These are phyloP conservation scores for Aureobasidium pullulans DNA, from an alignment of 2,329 filamentous ascomycete genomes.

Conservation along the genomic window DNA sequence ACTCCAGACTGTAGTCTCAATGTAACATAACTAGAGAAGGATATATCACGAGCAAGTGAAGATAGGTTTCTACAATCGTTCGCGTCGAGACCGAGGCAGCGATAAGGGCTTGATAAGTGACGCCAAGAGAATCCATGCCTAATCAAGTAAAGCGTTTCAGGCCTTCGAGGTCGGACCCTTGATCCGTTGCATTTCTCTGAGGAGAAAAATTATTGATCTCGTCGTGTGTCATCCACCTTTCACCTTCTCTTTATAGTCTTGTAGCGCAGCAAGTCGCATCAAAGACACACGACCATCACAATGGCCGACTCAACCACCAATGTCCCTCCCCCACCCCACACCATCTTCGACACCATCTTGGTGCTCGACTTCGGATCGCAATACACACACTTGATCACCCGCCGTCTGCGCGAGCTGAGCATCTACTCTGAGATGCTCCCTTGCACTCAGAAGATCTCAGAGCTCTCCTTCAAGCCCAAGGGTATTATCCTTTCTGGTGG, in stretches of 20 bases:
- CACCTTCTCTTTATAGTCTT: neutral
- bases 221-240: slow-evolving; percentile 9
- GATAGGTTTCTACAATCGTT: too few relatives aligned
- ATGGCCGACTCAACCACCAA: slow-evolving; percentile 23
- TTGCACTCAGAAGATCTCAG: slow-evolving; percentile 72
- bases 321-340: slow-evolving; percentile 40
- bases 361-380: slow-evolving; percentile 67
- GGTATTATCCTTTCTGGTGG: slow-evolving; percentile 74
- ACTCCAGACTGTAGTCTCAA: neutral
- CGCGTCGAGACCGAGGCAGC: neutral
- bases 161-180: neutral
- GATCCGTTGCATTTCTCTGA: neutral
- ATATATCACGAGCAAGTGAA: too few relatives aligned
- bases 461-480: slow-evolving; percentile 71
- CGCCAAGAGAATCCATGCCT: neutral
- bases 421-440: slow-evolving; percentile 84
- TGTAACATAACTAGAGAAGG: too few relatives aligned
- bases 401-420: slow-evolving; percentile 68
- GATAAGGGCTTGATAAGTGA: neutral
- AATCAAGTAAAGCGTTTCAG: neutral
- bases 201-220: slow-evolving; percentile 20
- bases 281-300: neutral
- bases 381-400: slow-evolving; percentile 66
- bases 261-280: slow-evolving; percentile 1
- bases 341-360: slow-evolving; percentile 59